Percentiles rank a stretch among this genome's conserved stretches.
Evolutionary conservation across 163 green algal species (phyloP).

Genomic region (Smithsoniella earleae): DNA sequence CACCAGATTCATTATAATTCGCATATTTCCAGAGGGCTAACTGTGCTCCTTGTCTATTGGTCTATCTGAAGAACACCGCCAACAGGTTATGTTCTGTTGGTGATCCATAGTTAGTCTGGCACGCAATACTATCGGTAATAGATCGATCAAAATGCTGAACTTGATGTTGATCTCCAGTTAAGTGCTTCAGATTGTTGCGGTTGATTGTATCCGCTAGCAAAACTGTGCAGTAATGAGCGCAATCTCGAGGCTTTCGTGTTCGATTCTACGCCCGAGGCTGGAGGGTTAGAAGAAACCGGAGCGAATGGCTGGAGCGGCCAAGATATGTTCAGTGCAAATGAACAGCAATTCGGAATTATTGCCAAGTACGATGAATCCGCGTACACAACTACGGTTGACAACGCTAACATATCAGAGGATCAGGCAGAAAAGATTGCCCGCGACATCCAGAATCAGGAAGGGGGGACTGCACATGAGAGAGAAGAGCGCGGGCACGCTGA

Average conservation of each 20-base stretch:
- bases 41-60: no score
- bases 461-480: not conserved
- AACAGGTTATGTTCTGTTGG: no score
- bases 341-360: not conserved
- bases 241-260: conserved; percentile 24
- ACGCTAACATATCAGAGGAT: conserved; percentile 14
- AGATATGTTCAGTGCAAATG: conserved; percentile 25
- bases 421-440: conserved; percentile 3
- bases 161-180: no score
- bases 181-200: no score
- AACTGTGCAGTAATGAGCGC: conserved; percentile 26
- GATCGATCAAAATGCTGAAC: no score
- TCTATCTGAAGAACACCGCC: no score
- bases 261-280: not conserved
- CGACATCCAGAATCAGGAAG: not conserved
- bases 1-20: no score
- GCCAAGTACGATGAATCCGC: conserved; percentile 10
- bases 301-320: conserved; percentile 7
- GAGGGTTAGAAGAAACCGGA: not conserved
- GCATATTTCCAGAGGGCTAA: no score
- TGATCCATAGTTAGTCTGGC: no score
- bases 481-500: conserved; percentile 1
- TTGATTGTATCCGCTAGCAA: no score
- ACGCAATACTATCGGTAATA: no score
- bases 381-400: conserved; percentile 16